phyloP scores from a whole-genome alignment of 371 early-diverging fungal species.

The Parasitella parasitica region DNA sequence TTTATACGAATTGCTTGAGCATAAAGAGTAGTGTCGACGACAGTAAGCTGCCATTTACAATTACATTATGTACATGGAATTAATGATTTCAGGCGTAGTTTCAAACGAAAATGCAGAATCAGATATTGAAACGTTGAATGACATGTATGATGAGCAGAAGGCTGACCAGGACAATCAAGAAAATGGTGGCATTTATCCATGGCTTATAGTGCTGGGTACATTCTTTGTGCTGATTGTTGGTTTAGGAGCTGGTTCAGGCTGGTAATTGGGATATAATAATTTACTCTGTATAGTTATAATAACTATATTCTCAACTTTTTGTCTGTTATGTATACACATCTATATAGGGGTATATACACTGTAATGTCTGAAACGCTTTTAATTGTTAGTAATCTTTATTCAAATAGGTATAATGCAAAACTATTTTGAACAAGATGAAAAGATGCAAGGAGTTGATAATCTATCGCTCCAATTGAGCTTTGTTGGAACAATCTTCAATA shows the following conservation, averaged over 20 bases:
- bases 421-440: slow-evolving; percentile 19
- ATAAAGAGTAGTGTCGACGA: neutral
- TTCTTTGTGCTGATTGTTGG: slow-evolving; percentile 57
- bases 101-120: neutral
- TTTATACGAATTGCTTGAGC: neutral
- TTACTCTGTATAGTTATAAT: too few relatives aligned
- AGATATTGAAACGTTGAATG: neutral
- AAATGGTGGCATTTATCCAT: slow-evolving; percentile 39
- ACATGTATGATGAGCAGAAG: neutral
- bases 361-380: too few relatives aligned
- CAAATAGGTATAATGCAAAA: slow-evolving; percentile 34
- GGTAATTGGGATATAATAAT: slow-evolving; percentile 21
- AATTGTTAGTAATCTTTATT: too few relatives aligned
- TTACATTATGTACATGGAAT: neutral
- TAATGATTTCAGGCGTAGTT: neutral
- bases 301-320: too few relatives aligned
- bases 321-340: too few relatives aligned
- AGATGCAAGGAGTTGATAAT: neutral
- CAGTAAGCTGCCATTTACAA: neutral
- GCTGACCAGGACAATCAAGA: neutral
- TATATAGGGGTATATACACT: too few relatives aligned
- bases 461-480: slow-evolving; percentile 28
- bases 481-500: slow-evolving; percentile 31
- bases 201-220: slow-evolving; percentile 56
- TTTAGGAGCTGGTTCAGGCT: slow-evolving; percentile 44